Evolutionary conservation across 345 rosid species (phyloP), one percentile per base, ranked within the genome.

Genomic region (Brassica nigra): DNA sequence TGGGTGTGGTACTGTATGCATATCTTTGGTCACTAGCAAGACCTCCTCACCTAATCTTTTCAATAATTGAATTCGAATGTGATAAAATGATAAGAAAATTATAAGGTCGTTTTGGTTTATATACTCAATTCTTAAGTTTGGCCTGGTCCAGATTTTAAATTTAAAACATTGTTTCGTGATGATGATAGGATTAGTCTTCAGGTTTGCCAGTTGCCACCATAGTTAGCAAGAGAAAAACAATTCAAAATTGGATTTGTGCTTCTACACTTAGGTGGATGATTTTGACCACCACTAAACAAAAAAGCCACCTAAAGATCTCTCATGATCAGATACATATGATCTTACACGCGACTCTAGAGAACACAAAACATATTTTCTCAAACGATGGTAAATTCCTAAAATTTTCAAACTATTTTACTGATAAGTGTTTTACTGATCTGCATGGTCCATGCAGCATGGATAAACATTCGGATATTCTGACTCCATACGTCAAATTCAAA

Each of bases 211-310:
- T 4, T 68, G 70, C 78, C 78, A 74, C 64, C 8, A 11, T 2
- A 23, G n/a, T n/a, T 23, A 67, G 57, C 12, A 61, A 58, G 42
- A 34, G 78, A 23, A 49, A 47, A 15, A 67, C 73, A 61, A 73
- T 74, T 57, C 65, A 7, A 68, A 79, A 15, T 79, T 79, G 78
- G 75, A 27, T 73, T 79, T 67, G 78, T 79, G 73, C 59, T 37
- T 52, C 36, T 27, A 49, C 39, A 58, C 15, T 29, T 6, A 63
- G 31, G 44, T 55, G 37, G 37, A 29, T 6, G 77, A 42, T 18
- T 65, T 65, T 65, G 81, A 70, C 81, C 66, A 63, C 58, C 15
- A 64, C 81, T 63, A 23, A 63, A 16, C 47, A 11, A 55, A 7
- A 70, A 29, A 68, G 39, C 57, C n/a, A 52, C 12, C 62, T 1